Conservation (phyloP, 345 rosid species). For the Ricinus communis region DNA sequence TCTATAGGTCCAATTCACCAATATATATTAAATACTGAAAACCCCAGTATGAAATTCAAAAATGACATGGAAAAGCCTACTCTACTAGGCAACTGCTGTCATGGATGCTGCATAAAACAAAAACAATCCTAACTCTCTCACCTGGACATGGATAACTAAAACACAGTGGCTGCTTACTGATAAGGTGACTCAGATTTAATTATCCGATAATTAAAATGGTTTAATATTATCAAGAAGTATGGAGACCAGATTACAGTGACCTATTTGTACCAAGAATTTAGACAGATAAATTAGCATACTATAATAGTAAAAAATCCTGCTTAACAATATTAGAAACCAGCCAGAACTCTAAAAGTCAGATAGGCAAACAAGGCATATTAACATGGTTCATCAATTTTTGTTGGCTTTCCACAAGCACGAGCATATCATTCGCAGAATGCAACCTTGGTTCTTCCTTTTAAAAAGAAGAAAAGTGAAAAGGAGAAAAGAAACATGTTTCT, state of each 20-base stretch:
- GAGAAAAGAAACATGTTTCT: neutral
- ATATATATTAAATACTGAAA: slow-evolving; percentile 4
- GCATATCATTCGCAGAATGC: neutral
- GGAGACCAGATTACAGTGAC: neutral
- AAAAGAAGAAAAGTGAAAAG: neutral
- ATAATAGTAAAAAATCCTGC: neutral
- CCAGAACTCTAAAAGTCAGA: slow-evolving; percentile 8
- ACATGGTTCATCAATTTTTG: neutral
- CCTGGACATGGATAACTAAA: neutral
- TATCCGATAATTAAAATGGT: neutral
- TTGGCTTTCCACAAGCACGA: neutral
- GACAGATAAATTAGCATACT: neutral
- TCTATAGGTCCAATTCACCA: neutral
- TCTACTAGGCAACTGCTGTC: neutral
- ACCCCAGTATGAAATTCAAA: neutral
- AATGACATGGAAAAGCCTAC: neutral
- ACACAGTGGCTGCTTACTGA: neutral
- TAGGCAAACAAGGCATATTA: neutral
- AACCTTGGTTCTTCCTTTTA: neutral
- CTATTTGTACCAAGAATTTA: neutral
- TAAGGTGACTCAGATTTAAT: neutral
- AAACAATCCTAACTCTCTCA: neutral
- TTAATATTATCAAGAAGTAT: neutral
- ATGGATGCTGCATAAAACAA: neutral
- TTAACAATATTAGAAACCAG: neutral